Evolutionary conservation across 2,329 filamentous ascomycete species (phyloP).

Genomic region (Paecilomyces fulvus): DNA sequence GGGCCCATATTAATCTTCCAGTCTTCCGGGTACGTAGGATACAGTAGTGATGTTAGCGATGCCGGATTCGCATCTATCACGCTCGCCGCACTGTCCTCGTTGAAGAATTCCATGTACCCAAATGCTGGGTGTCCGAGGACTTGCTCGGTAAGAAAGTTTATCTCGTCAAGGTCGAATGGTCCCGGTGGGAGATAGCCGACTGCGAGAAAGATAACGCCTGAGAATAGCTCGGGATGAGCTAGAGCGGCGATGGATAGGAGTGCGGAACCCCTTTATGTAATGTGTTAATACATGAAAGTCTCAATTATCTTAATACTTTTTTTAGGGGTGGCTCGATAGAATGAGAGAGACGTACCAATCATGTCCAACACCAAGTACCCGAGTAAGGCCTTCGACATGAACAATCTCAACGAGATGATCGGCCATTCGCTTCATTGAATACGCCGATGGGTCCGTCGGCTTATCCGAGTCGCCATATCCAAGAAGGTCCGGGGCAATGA

Average conservation of each 20-base stretch:
- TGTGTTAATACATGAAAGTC: neutral
- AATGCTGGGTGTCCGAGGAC: slow-evolving; percentile 1
- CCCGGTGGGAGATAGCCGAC: slow-evolving; percentile 1
- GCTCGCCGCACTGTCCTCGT: slow-evolving; percentile 1
- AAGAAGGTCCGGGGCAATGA: slow-evolving; percentile 37
- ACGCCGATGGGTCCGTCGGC: slow-evolving; percentile 17
- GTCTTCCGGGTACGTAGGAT: neutral
- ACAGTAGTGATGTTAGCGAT: neutral
- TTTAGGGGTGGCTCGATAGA: too few species aligned
- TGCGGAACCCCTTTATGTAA: neutral
- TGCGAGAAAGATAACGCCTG: slow-evolving; percentile 1
- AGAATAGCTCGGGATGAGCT: neutral
- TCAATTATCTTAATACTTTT: neutral
- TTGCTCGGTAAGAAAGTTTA: neutral
- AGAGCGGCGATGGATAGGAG: slow-evolving; percentile 2
- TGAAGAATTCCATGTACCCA: slow-evolving; percentile 4
- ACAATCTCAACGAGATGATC: slow-evolving; percentile 27
- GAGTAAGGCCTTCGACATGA: slow-evolving; percentile 13
- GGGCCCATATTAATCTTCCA: neutral
- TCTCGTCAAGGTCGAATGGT: neutral
- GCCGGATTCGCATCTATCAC: neutral
- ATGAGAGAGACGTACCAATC: too few species aligned
- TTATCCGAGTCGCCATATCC: slow-evolving; percentile 30
- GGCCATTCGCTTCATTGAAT: slow-evolving; percentile 23
- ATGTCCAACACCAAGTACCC: slow-evolving; percentile 17